Conservation (phyloP, 164 flowering plant species). For the Macadamia tetraphylla region DNA sequence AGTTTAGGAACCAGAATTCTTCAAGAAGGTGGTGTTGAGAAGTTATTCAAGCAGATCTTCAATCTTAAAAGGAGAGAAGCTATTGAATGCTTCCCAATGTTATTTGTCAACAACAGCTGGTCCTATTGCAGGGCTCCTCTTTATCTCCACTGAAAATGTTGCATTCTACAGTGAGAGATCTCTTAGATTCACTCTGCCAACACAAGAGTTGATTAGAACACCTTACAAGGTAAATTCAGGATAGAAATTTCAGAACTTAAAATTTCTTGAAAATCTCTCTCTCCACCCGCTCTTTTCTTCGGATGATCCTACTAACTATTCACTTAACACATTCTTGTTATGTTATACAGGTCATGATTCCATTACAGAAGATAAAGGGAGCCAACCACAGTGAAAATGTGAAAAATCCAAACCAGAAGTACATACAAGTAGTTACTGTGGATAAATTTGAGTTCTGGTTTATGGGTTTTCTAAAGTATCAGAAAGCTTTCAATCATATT, state of each 20-base stretch:
- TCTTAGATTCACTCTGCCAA: constrained; percentile 25
- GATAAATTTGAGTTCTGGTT: constrained; percentile 55
- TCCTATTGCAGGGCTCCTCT: constrained; percentile 52
- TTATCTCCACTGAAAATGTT: constrained; percentile 38
- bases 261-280: no score
- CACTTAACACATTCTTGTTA: not conserved
- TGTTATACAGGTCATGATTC: constrained; percentile 34
- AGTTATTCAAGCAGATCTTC: constrained; percentile 30
- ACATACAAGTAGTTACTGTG: constrained; percentile 37
- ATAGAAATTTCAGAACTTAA: not conserved
- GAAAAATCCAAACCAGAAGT: constrained; percentile 36
- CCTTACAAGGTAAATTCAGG: constrained; percentile 38
- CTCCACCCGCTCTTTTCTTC: not conserved
- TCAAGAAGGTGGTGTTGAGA: constrained; percentile 38
- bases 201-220: constrained; percentile 25
- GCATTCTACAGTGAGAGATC: constrained; percentile 44
- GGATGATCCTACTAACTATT: not conserved
- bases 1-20: constrained; percentile 42
- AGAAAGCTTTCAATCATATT: constrained; percentile 34
- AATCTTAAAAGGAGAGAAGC: constrained; percentile 34
- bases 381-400: constrained; percentile 30
- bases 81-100: constrained; percentile 17
- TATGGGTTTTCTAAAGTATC: constrained; percentile 44
- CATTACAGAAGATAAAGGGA: constrained; percentile 31
- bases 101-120: constrained; percentile 34